These are phyloP conservation scores for Cyclocybe cylindracea DNA, from an alignment of 768 basidiomycete species.

Conservation along the genomic window DNA sequence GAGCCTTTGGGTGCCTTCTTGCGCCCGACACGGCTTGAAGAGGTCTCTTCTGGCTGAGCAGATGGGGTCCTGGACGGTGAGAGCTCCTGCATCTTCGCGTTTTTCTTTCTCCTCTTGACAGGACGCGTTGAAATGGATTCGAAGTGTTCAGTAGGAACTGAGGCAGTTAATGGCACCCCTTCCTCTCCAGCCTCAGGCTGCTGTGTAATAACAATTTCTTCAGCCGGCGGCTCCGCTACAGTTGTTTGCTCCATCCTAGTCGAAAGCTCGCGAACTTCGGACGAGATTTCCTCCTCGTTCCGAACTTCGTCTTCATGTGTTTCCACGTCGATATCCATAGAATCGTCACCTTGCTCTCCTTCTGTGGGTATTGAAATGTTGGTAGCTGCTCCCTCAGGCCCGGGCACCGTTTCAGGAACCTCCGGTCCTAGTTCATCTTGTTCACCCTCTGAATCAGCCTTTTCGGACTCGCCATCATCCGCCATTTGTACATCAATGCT, in stretches of 20 bases:
- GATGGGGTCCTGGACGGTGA: too few species aligned
- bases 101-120: too few species aligned
- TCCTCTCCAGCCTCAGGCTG: not conserved
- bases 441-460: constrained; percentile 11
- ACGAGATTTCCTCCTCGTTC: not conserved
- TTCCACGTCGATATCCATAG: not conserved
- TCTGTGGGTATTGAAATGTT: constrained; percentile 2
- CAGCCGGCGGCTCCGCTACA: constrained; percentile 8
- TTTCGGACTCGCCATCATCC: constrained; percentile 19
- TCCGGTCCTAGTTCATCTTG: not conserved
- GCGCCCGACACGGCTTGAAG: too few species aligned
- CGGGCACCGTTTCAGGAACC: not conserved
- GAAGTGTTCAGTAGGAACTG: not conserved
- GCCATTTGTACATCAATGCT: constrained; percentile 6
- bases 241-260: constrained; percentile 9
- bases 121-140: not conserved
- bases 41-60: too few species aligned
- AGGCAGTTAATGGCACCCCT: too few species aligned
- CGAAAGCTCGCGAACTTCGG: constrained; percentile 8
- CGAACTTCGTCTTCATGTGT: not conserved
- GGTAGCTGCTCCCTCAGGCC: not conserved
- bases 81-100: too few species aligned
- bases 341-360: not conserved
- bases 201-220: constrained; percentile 9
- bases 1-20: too few species aligned